phyloP scores from a whole-genome alignment of 139 green algal species.

The Picochlorum sp. region DNA sequence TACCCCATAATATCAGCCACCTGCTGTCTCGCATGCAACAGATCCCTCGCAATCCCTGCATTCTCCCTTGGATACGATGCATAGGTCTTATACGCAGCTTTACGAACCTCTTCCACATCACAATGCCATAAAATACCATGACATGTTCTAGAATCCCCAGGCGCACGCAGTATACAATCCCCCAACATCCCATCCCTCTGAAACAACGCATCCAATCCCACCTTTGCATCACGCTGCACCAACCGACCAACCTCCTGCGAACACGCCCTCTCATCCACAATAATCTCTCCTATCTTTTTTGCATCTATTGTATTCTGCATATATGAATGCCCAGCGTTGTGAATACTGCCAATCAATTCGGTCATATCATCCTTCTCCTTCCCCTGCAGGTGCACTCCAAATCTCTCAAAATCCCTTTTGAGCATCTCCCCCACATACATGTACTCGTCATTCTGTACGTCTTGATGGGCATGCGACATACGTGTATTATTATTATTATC shows the following conservation, averaged over 20 bases:
- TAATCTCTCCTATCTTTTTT: neutral
- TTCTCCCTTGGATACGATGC: constrained; percentile 39
- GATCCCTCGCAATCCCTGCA: constrained; percentile 40
- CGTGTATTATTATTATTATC: too few species aligned
- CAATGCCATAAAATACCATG: neutral
- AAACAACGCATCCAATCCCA: neutral
- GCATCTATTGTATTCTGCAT: constrained; percentile 22
- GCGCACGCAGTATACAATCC: constrained; percentile 2
- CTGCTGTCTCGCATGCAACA: constrained; percentile 45
- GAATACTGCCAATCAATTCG: neutral
- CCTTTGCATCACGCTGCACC: neutral
- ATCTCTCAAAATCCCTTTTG: constrained; percentile 39
- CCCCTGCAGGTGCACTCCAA: constrained; percentile 33
- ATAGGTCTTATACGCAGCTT: constrained; percentile 41
- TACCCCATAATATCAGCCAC: constrained; percentile 49
- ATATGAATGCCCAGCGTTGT: constrained; percentile 25
- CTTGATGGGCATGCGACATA: too few species aligned
- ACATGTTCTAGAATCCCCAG: neutral
- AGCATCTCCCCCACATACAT: constrained; percentile 33
- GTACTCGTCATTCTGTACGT: constrained; percentile 8
- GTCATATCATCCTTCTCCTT: constrained; percentile 8
- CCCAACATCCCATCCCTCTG: too few species aligned
- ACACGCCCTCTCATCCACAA: neutral
- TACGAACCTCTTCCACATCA: constrained; percentile 14
- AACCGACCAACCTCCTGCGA: neutral